phyloP scores from a whole-genome alignment of 2,329 filamentous ascomycete species.

The Cercospora janseana region DNA sequence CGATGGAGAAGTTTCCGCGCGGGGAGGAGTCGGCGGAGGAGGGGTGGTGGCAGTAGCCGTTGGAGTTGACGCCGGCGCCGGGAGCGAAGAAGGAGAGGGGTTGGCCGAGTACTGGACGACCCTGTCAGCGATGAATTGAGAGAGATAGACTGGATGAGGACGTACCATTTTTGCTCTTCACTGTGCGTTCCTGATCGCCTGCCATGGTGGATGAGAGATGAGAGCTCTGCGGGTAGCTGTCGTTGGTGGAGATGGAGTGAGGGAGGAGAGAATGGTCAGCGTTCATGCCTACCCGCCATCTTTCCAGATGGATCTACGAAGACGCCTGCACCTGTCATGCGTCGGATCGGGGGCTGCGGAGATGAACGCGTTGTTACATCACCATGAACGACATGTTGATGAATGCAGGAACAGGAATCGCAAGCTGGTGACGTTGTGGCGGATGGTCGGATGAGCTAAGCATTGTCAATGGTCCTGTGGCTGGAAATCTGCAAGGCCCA shows the following conservation, averaged over 20 bases:
- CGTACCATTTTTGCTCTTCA: neutral
- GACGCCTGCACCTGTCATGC: neutral
- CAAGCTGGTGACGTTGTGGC: too few species aligned
- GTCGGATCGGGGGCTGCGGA: neutral
- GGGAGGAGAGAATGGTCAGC: neutral
- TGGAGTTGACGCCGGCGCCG: slow-evolving; percentile 20
- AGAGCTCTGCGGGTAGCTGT: too few species aligned
- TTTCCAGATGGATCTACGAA: slow-evolving; percentile 2
- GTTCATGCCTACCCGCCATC: neutral
- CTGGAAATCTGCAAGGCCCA: too few species aligned
- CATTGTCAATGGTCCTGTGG: too few species aligned
- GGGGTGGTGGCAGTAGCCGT: slow-evolving; percentile 22
- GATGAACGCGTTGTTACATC: slow-evolving; percentile 4
- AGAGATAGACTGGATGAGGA: neutral
- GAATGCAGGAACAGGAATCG: too few species aligned
- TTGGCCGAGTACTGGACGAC: slow-evolving; percentile 12
- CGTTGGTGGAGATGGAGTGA: neutral
- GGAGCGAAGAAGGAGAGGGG: slow-evolving; percentile 19
- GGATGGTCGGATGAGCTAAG: too few species aligned
- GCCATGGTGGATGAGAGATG: neutral
- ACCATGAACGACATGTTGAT: too few species aligned
- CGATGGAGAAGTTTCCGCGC: slow-evolving; percentile 18
- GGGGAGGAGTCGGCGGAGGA: slow-evolving; percentile 14
- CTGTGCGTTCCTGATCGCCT: neutral
- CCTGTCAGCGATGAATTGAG: neutral